Evolutionary conservation across 1,284 basidiomycete genomes (phyloP).

Genomic region (Cutaneotrichosporon cyanovorans): DNA sequence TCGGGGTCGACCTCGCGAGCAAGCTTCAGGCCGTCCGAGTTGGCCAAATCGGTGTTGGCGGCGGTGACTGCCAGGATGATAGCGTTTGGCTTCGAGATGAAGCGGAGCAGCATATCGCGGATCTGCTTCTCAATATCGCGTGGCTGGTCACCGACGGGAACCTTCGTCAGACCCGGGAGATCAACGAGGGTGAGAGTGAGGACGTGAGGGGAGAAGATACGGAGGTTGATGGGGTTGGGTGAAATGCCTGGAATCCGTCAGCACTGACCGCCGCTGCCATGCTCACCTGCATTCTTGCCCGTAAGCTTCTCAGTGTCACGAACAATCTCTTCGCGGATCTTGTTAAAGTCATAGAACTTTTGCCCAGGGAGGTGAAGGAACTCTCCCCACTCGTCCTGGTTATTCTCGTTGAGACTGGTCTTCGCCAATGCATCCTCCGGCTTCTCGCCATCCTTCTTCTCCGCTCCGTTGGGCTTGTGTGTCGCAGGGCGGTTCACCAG

Average conservation of each 20-base stretch:
- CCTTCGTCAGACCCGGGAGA: slow-evolving; percentile 92
- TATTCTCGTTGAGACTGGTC: slow-evolving; percentile 54
- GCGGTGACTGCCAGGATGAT: slow-evolving; percentile 89
- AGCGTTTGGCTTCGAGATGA: slow-evolving; percentile 79
- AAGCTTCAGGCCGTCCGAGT: slow-evolving; percentile 94
- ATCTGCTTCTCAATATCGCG: slow-evolving; percentile 98
- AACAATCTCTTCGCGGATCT: slow-evolving; percentile 93
- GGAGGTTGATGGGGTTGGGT: slow-evolving; percentile 89
- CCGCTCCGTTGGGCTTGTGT: slow-evolving; percentile 51
- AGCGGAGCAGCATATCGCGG: slow-evolving; percentile 90
- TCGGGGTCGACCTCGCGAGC: slow-evolving; percentile 95
- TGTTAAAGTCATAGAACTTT: slow-evolving; percentile 95
- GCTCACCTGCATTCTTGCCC: slow-evolving; percentile 74
- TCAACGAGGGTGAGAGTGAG: slow-evolving; percentile 95
- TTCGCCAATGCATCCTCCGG: slow-evolving; percentile 31
- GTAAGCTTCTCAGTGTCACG: slow-evolving; percentile 97
- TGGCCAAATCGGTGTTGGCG: slow-evolving; percentile 94
- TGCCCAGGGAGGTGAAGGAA: slow-evolving; percentile 92
- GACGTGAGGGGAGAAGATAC: slow-evolving; percentile 93
- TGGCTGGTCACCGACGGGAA: slow-evolving; percentile 92
- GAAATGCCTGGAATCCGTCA: slow-evolving; percentile 61
- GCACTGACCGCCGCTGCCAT: background rate
- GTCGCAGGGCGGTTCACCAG: slow-evolving; percentile 71
- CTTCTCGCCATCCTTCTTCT: slow-evolving; percentile 22
- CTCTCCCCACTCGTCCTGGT: slow-evolving; percentile 95